Evolutionary conservation across 2,329 filamentous ascomycete species (phyloP).

Genomic region (Fusarium neocosmosporiellum): DNA sequence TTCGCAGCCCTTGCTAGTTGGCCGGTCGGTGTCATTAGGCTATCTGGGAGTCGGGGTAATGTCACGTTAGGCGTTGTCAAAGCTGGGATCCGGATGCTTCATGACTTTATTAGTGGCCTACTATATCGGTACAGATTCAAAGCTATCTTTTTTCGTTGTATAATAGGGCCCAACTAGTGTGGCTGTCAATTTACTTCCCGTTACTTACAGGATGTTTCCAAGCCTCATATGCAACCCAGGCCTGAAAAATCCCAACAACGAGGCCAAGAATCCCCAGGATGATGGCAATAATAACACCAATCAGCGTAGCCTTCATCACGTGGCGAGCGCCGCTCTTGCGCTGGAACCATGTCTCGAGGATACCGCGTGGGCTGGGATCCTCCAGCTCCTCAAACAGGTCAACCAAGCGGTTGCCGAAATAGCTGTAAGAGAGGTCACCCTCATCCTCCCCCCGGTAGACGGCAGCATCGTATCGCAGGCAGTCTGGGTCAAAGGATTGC

Average conservation of each 20-base stretch:
- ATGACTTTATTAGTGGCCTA: no score
- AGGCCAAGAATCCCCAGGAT: not conserved
- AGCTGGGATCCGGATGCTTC: not conserved
- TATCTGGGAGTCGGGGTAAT: not conserved
- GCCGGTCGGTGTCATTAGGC: not conserved
- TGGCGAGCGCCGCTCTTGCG: not conserved
- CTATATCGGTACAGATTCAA: no score
- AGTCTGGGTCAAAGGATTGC: not conserved
- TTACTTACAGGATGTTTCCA: not conserved
- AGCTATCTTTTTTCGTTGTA: not conserved
- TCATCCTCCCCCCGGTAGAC: not conserved
- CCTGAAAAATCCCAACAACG: not conserved
- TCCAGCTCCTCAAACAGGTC: not conserved
- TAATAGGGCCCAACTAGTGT: not conserved
- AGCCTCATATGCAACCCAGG: not conserved
- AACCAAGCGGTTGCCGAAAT: not conserved
- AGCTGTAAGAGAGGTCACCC: not conserved
- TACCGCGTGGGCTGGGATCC: not conserved
- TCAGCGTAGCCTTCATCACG: not conserved
- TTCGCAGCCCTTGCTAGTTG: accelerated
- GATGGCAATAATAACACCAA: not conserved
- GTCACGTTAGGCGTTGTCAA: not conserved
- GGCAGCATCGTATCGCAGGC: not conserved
- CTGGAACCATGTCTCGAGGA: not conserved
- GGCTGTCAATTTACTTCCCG: not conserved